phyloP scores from a whole-genome alignment of 352 stramenopile genomes.

The Phytophthora nicotianae region DNA sequence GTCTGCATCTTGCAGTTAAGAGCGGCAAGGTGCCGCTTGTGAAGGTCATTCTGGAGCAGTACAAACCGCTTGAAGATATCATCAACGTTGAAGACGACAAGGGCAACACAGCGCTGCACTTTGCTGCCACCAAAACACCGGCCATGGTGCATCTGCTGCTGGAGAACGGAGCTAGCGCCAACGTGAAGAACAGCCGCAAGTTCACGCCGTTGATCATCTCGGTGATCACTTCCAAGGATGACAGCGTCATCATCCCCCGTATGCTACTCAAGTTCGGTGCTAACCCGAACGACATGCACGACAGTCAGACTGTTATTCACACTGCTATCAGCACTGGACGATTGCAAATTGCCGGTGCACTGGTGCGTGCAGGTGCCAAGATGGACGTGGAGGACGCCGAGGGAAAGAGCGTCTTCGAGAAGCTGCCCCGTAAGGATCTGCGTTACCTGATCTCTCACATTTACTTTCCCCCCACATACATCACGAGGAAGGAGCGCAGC shows the following conservation, averaged over 20 bases:
- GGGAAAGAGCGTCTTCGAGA: slow-evolving; percentile 87
- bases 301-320: slow-evolving; percentile 88
- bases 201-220: slow-evolving; percentile 88
- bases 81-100: slow-evolving; percentile 89
- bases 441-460: slow-evolving; percentile 82
- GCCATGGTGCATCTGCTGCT: slow-evolving; percentile 84
- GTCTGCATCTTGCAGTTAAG: slow-evolving; percentile 82
- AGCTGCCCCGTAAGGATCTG: slow-evolving; percentile 73
- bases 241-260: slow-evolving; percentile 82
- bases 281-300: slow-evolving; percentile 91
- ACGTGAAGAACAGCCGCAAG: slow-evolving; percentile 88
- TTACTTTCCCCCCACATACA: slow-evolving; percentile 88
- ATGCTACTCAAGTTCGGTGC: slow-evolving; percentile 90
- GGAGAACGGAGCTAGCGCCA: slow-evolving; percentile 79
- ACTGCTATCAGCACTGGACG: slow-evolving; percentile 68
- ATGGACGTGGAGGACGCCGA: slow-evolving; percentile 88
- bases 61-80: slow-evolving; percentile 77
- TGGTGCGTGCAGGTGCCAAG: slow-evolving; percentile 84
- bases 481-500: slow-evolving; percentile 82
- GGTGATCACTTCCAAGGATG: slow-evolving; percentile 85
- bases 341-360: slow-evolving; percentile 78
- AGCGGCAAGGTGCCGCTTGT: slow-evolving; percentile 83
- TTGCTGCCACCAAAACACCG: slow-evolving; percentile 85
- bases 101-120: slow-evolving; percentile 86
- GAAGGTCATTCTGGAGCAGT: slow-evolving; percentile 86